Percentiles rank a stretch among this genome's conserved stretches.
Evolutionary conservation across 306 rosid species (phyloP).

Genomic region (Sicyos baderoa): DNA sequence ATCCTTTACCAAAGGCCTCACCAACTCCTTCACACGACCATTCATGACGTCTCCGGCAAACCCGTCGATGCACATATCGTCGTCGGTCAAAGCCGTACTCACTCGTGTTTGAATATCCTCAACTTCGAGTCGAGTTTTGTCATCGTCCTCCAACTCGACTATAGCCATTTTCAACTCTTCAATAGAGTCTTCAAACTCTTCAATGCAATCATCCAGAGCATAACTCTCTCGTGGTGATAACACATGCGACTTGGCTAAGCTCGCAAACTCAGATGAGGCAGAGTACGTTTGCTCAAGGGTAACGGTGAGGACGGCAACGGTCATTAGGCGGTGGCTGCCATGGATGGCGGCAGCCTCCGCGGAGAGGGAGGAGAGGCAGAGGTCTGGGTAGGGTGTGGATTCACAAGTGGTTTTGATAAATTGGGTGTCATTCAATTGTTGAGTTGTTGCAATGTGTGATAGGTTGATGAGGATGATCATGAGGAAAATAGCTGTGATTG

Average conservation of each 20-base stretch:
- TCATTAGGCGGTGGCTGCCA: not conserved
- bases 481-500: not conserved
- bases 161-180: not conserved
- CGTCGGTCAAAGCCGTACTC: not conserved
- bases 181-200: not conserved
- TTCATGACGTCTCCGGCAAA: not conserved
- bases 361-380: constrained; percentile 7
- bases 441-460: not conserved
- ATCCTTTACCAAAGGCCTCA: constrained; percentile 11
- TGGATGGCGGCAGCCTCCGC: not conserved
- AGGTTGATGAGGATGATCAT: not conserved
- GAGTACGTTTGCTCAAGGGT: not conserved
- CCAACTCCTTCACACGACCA: constrained; percentile 3
- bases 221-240: not conserved
- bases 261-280: not conserved
- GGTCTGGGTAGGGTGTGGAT: constrained; percentile 2
- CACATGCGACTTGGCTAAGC: not conserved
- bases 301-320: not conserved
- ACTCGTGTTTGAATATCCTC: not conserved
- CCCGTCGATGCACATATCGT: not conserved
- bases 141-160: not conserved
- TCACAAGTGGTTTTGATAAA: constrained; percentile 8
- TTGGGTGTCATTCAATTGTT: constrained; percentile 1
- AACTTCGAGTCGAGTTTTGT: not conserved
- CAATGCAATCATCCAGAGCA: not conserved